A percentile compares a stretch with the other conserved stretches of the same genome.
Evolutionary conservation across 2,329 filamentous ascomycete genomes (phyloP).

Genomic region (Exutisphaerella laricina): DNA sequence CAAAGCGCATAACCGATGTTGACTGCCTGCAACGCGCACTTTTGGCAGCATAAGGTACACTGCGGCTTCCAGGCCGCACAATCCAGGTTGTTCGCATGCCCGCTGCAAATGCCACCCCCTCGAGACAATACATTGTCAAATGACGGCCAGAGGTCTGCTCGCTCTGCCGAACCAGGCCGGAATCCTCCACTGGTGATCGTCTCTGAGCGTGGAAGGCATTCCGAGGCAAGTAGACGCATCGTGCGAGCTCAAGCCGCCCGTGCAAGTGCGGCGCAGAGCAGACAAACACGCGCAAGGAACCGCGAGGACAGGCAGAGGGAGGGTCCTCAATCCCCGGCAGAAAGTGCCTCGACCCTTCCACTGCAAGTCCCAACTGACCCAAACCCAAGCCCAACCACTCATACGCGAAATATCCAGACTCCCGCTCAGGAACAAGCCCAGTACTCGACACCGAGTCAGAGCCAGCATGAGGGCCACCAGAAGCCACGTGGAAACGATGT

Average conservation of each 20-base stretch:
- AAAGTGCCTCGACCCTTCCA: conserved; percentile 7
- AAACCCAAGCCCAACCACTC: conserved; percentile 3
- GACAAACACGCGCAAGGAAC: conserved; percentile 32
- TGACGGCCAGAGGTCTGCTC: conserved; percentile 8
- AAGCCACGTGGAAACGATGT: background rate
- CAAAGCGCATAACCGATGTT: conserved; percentile 8
- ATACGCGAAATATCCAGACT: conserved; percentile 5
- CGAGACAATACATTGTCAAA: conserved; percentile 13
- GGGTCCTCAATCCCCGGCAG: conserved; percentile 12
- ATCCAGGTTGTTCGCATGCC: conserved; percentile 9
- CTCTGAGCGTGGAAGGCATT: conserved; percentile 29
- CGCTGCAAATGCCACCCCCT: conserved; percentile 11
- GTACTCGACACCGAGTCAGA: conserved; percentile 2
- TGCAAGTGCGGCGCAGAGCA: conserved; percentile 31
- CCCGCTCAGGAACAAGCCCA: conserved; percentile 5
- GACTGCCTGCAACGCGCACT: conserved; percentile 3
- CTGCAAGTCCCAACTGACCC: conserved; percentile 6
- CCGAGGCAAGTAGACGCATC: conserved; percentile 28
- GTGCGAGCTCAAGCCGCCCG: conserved; percentile 33
- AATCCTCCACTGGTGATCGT: conserved; percentile 32
- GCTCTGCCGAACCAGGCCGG: conserved; percentile 7
- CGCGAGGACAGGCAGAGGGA: conserved; percentile 27
- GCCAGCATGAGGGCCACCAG: conserved; percentile 2
- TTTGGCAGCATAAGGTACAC: no score
- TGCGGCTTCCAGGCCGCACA: conserved; percentile 1